A percentile compares a stretch with the other conserved stretches of the same genome.
Evolutionary conservation across 2,329 filamentous ascomycete species (phyloP).

Genomic region (Nigrospora sphaerica): DNA sequence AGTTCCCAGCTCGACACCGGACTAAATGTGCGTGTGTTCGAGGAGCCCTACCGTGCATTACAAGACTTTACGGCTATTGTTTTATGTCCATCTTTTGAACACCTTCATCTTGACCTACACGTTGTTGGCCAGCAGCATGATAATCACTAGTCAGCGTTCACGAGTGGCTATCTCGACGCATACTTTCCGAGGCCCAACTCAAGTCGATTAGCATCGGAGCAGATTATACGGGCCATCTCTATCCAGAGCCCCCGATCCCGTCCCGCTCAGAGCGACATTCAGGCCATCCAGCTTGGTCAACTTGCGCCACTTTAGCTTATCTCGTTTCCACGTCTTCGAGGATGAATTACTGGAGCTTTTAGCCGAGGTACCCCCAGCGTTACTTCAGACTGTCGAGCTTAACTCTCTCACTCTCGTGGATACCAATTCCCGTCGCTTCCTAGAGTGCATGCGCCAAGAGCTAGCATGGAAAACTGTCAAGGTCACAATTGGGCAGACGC

Average conservation of each 20-base stretch:
- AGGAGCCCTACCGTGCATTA: constrained; percentile 15
- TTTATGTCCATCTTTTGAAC: constrained; percentile 16
- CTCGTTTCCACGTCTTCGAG: constrained; percentile 14
- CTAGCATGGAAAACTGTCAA: constrained; percentile 9
- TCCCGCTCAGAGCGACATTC: constrained; percentile 20
- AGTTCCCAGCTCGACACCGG: constrained; percentile 19
- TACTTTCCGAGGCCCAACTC: constrained; percentile 12
- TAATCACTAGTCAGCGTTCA: constrained; percentile 5
- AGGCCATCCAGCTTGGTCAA: constrained; percentile 18
- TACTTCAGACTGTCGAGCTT: constrained; percentile 22
- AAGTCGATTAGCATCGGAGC: constrained; percentile 15
- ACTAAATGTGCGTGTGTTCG: constrained; percentile 22
- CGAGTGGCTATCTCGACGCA: constrained; percentile 9
- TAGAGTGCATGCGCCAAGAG: constrained; percentile 12
- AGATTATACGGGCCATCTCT: background rate
- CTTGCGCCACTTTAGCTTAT: constrained; percentile 23
- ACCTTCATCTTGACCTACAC: constrained; percentile 16
- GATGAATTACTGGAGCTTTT: constrained; percentile 20
- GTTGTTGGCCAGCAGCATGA: constrained; percentile 4
- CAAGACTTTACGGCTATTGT: constrained; percentile 14
- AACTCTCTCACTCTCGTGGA: constrained; percentile 20
- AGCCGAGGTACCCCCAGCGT: constrained; percentile 13
- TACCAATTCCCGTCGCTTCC: constrained; percentile 8
- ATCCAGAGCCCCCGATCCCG: background rate
- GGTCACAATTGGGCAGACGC: background rate